phyloP scores from a whole-genome alignment of 2,329 filamentous ascomycete genomes.

The Claviceps arundinis region DNA sequence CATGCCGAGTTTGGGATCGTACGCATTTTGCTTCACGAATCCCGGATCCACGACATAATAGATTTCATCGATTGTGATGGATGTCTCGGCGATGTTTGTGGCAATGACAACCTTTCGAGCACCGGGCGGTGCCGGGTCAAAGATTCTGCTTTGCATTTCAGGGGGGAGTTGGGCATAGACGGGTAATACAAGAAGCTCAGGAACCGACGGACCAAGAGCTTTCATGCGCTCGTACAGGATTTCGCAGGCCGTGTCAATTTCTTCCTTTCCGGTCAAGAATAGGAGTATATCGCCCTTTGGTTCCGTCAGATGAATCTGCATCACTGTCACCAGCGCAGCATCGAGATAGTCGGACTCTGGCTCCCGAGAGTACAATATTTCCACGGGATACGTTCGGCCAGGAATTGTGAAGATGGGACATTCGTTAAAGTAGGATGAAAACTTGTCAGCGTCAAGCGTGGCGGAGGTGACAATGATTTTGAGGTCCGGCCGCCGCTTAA shows the following conservation, averaged over 20 bases:
- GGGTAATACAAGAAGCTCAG: conserved; percentile 82
- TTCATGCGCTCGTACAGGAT: conserved; percentile 95
- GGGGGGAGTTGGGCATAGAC: conserved; percentile 92
- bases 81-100: conserved; percentile 96
- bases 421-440: conserved; percentile 89
- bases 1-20: conserved; percentile 96
- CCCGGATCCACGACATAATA: conserved; percentile 96
- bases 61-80: conserved; percentile 94
- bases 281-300: conserved; percentile 88
- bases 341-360: conserved; percentile 95
- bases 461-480: conserved; percentile 95
- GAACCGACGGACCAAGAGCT: conserved; percentile 76
- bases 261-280: conserved; percentile 93
- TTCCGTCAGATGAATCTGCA: conserved; percentile 95
- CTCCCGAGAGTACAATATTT: conserved; percentile 88
- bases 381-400: conserved; percentile 87
- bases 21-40: conserved; percentile 95
- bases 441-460: conserved; percentile 93
- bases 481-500: conserved; percentile 73
- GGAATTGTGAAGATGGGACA: conserved; percentile 96
- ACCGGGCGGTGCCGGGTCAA: conserved; percentile 80
- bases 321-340: conserved; percentile 84
- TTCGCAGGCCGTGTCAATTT: conserved; percentile 91
- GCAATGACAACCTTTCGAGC: conserved; percentile 91
- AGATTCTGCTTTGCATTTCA: conserved; percentile 88